A percentile compares a stretch with the other conserved stretches of the same genome.
These are phyloP conservation scores for Termitomyces sp. DNA, from an alignment of 768 basidiomycete genomes.

Conservation along the genomic window DNA sequence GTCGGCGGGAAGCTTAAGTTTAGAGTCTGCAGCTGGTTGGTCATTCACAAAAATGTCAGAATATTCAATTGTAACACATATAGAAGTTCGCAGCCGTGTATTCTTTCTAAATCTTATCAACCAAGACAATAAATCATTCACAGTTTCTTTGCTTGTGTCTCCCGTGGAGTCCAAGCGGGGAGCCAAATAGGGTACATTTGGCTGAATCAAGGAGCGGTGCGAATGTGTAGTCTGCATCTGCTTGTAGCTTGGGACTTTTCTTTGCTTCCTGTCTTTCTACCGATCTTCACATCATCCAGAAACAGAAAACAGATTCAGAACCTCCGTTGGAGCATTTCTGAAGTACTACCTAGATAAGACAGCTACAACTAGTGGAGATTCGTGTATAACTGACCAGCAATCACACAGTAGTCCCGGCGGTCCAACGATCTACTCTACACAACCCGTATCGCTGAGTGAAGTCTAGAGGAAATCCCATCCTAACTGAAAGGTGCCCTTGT, in stretches of 20 bases:
- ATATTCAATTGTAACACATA: too few species aligned
- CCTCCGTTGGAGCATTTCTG: background rate
- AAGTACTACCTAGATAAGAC: background rate
- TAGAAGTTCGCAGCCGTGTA: background rate
- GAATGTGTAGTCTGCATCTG: background rate
- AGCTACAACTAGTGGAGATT: background rate
- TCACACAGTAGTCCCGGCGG: background rate
- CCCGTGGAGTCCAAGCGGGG: background rate
- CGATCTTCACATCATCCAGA: too few species aligned
- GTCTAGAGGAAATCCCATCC: slow-evolving; percentile 12
- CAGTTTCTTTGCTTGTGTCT: background rate
- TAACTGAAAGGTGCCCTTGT: slow-evolving; percentile 12
- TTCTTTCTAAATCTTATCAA: too few species aligned
- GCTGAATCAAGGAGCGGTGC: background rate
- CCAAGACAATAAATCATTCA: too few species aligned
- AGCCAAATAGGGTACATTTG: background rate
- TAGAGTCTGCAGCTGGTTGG: background rate
- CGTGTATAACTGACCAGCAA: slow-evolving; percentile 6
- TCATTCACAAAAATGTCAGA: background rate
- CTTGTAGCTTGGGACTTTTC: background rate
- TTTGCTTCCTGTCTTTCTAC: background rate
- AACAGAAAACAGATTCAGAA: background rate
- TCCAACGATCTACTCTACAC: background rate
- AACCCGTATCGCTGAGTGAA: background rate
- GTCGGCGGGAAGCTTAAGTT: background rate